Base-by-base conservation (phyloP, 2,329 filamentous ascomycete genomes). In the Beauveria medogensis region DNA sequence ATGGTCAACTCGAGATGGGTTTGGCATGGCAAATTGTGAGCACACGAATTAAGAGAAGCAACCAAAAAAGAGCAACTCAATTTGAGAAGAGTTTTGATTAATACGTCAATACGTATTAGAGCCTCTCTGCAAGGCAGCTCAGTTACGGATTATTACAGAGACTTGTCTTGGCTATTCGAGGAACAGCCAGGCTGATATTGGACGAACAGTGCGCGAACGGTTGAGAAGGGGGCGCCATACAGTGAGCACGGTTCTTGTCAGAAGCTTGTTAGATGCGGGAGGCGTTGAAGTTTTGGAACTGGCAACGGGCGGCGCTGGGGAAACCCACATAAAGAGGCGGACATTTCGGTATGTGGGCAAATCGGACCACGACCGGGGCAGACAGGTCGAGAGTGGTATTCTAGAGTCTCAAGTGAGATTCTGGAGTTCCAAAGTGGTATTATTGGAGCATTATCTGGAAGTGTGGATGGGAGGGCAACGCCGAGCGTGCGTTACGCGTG, bases 191-290 rank as follows among this genome's bases (percentile, higher is more conserved):
- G 44, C 24, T 43, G 55, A 59, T 52, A 59, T 59, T 51, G 47
- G 56, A 59, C 56, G 56, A 59, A 59, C 56, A 43, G 34, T 18
- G 24, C 37, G 30, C 56, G 56, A 59, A 59, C 56, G 46, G 44
- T 47, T 22, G n/a, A 26, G 12, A 50, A 40, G 26, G 20, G 46
- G 20, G 22, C 55, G 26, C 28, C 54, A 48, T 37, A 44, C 54
- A 57, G 14, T 57, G 50, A 59, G 57, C 50, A 53, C 57, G 48
- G 41, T 28, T 47, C 28, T 47, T 59, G 57, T 54, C 50, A 54
- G 51, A 60, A 55, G 58, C 58, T 50, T 60, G 58, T 47, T 53
- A 16, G 30, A 34, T 37, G 43, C 58, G 51, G 58, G 58, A 60
- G 51, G 58, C 58, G 58, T 60, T 60, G 50, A 18, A 43, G 50